Percentiles rank a stretch among this genome's conserved stretches.
phyloP scores from a whole-genome alignment of 371 early-diverging fungal genomes.

The Parasitella parasitica region DNA sequence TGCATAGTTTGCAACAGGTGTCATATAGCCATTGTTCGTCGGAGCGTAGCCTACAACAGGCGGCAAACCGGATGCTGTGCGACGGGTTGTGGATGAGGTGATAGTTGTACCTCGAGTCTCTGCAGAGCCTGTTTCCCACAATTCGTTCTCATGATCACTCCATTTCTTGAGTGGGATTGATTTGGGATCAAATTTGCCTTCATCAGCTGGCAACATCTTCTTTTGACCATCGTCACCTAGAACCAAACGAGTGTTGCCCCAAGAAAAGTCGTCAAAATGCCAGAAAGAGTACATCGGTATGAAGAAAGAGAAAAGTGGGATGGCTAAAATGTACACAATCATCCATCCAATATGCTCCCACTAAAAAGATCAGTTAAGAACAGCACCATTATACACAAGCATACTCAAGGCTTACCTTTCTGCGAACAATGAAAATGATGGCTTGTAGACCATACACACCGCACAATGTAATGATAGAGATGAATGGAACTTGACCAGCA shows the following conservation, averaged over 20 bases:
- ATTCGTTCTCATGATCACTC: slow-evolving; percentile 79
- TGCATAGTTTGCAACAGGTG: slow-evolving; percentile 18
- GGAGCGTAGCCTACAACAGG: slow-evolving; percentile 4
- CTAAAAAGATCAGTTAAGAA: slow-evolving; percentile 14
- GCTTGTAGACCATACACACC: slow-evolving; percentile 85
- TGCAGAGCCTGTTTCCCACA: slow-evolving; percentile 61
- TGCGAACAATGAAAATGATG: slow-evolving; percentile 78
- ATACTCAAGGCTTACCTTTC: slow-evolving; percentile 43
- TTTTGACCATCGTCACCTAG: slow-evolving; percentile 79
- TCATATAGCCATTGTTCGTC: slow-evolving; percentile 12
- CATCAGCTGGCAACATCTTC: slow-evolving; percentile 45
- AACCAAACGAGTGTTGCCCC: slow-evolving; percentile 96
- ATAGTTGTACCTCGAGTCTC: slow-evolving; percentile 45
- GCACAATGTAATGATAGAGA: slow-evolving; percentile 65
- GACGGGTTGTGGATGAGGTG: slow-evolving; percentile 23
- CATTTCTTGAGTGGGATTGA: slow-evolving; percentile 78
- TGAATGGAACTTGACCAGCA: slow-evolving; percentile 50
- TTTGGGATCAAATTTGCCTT: slow-evolving; percentile 56
- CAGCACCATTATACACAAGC: background rate
- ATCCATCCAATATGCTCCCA: slow-evolving; percentile 97
- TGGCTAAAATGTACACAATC: slow-evolving; percentile 87
- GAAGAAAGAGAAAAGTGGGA: slow-evolving; percentile 81
- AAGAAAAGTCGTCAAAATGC: slow-evolving; percentile 97
- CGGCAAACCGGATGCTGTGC: slow-evolving; percentile 13
- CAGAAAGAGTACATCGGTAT: slow-evolving; percentile 91